A percentile compares a stretch with the other conserved stretches of the same genome.
Evolutionary conservation across 108 stramenopile genomes (phyloP).

Genomic region (Cylindrotheca closterium): DNA sequence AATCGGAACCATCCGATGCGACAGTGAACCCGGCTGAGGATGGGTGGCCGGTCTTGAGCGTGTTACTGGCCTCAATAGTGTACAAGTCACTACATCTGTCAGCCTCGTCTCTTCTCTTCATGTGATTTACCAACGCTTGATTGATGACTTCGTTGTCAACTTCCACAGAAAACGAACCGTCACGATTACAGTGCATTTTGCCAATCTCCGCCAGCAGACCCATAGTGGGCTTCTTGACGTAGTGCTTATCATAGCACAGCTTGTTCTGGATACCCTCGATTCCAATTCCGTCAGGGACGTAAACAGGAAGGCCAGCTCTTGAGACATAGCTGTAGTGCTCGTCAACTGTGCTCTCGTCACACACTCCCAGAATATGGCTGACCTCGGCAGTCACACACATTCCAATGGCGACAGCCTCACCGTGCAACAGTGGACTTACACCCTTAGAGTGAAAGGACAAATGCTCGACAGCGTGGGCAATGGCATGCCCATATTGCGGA

Average conservation of each 20-base stretch:
- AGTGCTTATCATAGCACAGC: constrained; percentile 38
- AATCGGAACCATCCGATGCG: not conserved
- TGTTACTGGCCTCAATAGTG: not conserved
- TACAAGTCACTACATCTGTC: not conserved
- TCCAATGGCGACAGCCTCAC: constrained; percentile 45
- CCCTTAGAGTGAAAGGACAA: constrained; percentile 24
- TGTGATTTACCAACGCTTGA: constrained; percentile 12
- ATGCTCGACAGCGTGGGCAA: constrained; percentile 39
- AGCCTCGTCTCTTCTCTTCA: constrained; percentile 10
- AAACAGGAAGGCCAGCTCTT: constrained; percentile 22
- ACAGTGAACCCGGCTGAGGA: not conserved
- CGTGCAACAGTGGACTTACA: constrained; percentile 26
- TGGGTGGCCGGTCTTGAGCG: not conserved
- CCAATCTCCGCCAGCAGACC: constrained; percentile 29
- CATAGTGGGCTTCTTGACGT: constrained; percentile 31
- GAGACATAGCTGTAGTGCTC: constrained; percentile 26
- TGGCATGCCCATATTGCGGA: constrained; percentile 38
- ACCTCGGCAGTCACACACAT: constrained; percentile 37
- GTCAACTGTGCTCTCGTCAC: constrained; percentile 20
- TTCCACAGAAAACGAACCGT: constrained; percentile 22
- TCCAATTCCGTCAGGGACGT: constrained; percentile 15
- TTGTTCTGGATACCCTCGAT: constrained; percentile 26
- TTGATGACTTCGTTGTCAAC: constrained; percentile 20
- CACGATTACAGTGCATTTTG: constrained; percentile 24
- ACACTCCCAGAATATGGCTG: constrained; percentile 21